Evolutionary conservation across 208 protist species (phyloP).

Genomic region (Acanthamoeba triangularis): DNA sequence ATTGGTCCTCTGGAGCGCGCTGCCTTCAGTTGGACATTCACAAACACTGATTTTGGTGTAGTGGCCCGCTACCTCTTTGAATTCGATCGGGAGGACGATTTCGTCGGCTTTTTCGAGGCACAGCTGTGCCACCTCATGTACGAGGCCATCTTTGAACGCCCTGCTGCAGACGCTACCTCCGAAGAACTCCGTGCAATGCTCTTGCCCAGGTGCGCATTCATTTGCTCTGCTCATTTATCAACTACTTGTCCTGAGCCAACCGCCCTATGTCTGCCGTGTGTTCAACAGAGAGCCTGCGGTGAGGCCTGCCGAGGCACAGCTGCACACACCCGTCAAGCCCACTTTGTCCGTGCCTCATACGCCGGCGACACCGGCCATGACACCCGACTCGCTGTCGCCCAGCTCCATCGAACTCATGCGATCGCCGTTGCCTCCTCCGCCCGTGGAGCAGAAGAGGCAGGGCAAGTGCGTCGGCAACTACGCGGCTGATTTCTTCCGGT

Average conservation of each 20-base stretch:
- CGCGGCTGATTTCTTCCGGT: slow-evolving; percentile 41
- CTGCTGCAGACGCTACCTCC: not conserved
- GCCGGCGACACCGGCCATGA: not conserved
- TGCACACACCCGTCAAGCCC: not conserved
- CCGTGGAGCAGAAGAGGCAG: slow-evolving; percentile 1
- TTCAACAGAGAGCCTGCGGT: not conserved
- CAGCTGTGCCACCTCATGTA: not conserved
- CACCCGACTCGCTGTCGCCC: not conserved
- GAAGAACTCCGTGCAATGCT: not conserved
- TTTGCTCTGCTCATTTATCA: not conserved
- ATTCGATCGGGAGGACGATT: slow-evolving; percentile 59
- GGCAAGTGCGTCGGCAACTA: not conserved
- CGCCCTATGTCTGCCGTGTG: too few relatives aligned
- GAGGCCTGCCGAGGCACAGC: not conserved
- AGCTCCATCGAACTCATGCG: not conserved
- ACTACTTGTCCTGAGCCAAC: too few relatives aligned
- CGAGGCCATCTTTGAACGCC: not conserved
- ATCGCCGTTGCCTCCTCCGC: slow-evolving; percentile 6
- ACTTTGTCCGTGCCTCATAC: not conserved
- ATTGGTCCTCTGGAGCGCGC: slow-evolving; percentile 8
- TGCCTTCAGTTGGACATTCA: slow-evolving; percentile 36
- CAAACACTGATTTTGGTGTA: not conserved
- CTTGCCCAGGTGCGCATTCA: not conserved
- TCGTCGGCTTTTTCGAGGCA: not conserved
- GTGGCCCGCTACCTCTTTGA: not conserved